Conservation (phyloP, 345 rosid genomes). For the Leavenworthia alabamica region DNA sequence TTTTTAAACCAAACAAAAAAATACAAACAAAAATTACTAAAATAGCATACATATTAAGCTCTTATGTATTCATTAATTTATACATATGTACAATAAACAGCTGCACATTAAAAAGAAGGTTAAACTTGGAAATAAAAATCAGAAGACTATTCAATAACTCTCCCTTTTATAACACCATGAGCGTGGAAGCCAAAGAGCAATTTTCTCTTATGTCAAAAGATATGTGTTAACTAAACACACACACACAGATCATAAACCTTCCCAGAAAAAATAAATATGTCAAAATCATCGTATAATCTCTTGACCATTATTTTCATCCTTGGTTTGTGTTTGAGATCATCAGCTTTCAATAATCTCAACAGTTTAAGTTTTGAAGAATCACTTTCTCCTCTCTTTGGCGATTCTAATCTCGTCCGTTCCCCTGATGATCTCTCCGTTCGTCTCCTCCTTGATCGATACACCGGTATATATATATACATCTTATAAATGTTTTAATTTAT, state of each 20-base stretch:
- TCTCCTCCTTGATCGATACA: slow-evolving; percentile 72
- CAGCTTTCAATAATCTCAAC: slow-evolving; percentile 47
- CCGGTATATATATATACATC: slow-evolving; percentile 39
- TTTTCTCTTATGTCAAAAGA: slow-evolving; percentile 15
- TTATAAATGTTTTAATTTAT: not conserved
- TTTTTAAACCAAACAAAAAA: too few species aligned
- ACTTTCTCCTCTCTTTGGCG: slow-evolving; percentile 77
- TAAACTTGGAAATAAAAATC: slow-evolving; percentile 6
- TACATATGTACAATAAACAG: too few species aligned
- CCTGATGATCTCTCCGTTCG: slow-evolving; percentile 68
- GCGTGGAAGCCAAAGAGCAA: slow-evolving; percentile 29
- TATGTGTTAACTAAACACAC: too few species aligned
- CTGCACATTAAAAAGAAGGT: not conserved
- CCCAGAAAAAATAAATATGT: not conserved
- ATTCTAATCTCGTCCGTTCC: slow-evolving; percentile 68
- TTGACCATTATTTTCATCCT: not conserved
- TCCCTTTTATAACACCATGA: slow-evolving; percentile 17
- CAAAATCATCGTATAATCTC: slow-evolving; percentile 3
- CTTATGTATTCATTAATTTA: not conserved
- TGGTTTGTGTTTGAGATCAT: slow-evolving; percentile 5
- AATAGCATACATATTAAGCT: not conserved
- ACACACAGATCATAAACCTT: not conserved
- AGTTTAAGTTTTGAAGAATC: slow-evolving; percentile 71
- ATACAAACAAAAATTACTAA: not conserved
- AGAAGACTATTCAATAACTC: slow-evolving; percentile 14